Evolutionary conservation across 164 flowering plant genomes (phyloP).

Genomic region (Liquidambar formosana): DNA sequence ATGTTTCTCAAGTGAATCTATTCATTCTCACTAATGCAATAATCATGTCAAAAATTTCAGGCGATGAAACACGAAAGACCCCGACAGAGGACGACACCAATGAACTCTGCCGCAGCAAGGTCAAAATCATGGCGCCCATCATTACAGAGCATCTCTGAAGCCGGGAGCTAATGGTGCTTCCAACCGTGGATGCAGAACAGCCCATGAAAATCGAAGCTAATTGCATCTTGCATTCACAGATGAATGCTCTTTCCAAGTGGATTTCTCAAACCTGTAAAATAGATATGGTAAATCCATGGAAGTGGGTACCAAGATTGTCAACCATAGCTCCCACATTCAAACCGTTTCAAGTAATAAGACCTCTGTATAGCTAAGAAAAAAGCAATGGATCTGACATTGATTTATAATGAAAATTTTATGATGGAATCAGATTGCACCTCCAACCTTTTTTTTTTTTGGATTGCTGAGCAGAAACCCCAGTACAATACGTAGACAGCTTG

Average conservation of each 20-base stretch:
- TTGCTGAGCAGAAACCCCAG: neutral
- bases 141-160: conserved; percentile 82
- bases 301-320: conserved; percentile 5
- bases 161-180: conserved; percentile 37
- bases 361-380: conserved; percentile 19
- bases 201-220: neutral
- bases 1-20: neutral
- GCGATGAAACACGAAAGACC: conserved; percentile 47
- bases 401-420: conserved; percentile 4
- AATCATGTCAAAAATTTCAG: conserved; percentile 35
- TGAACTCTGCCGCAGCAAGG: conserved; percentile 34
- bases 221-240: neutral
- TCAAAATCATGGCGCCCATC: conserved; percentile 84
- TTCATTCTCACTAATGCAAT: neutral
- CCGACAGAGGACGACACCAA: conserved; percentile 34
- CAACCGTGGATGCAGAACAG: neutral
- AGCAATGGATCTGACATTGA: conserved; percentile 1
- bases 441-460: neutral
- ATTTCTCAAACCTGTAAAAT: conserved; percentile 4
- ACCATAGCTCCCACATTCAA: conserved; percentile 8
- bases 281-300: conserved; percentile 9
- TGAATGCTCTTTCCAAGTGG: neutral
- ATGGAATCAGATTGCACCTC: neutral
- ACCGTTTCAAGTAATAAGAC: neutral
- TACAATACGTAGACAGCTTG: neutral